Conservation (phyloP, 192 early-diverging fungal species). For the Coemansia sp. region DNA sequence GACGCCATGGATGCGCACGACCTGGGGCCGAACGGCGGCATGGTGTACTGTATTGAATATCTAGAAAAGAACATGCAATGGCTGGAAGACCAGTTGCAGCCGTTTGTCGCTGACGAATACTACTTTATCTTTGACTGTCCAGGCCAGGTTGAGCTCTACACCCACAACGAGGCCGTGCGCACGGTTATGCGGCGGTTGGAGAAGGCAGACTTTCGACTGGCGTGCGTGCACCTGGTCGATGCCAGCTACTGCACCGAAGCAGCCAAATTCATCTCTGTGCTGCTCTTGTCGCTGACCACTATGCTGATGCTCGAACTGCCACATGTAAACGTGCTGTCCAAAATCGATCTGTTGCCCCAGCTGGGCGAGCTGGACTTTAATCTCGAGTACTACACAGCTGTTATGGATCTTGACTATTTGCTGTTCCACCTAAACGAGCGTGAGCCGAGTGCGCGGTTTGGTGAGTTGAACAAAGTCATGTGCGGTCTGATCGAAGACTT, state of each 20-base stretch:
- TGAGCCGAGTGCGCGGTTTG: slow-evolving; percentile 55
- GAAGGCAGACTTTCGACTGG: slow-evolving; percentile 65
- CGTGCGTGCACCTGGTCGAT: slow-evolving; percentile 85
- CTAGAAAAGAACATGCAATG: slow-evolving; percentile 90
- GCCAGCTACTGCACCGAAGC: slow-evolving; percentile 92
- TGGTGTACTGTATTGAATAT: slow-evolving; percentile 96
- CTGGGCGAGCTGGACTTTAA: slow-evolving; percentile 77
- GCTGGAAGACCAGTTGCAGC: slow-evolving; percentile 74
- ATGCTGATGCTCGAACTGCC: slow-evolving; percentile 95
- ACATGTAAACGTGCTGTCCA: slow-evolving; percentile 95
- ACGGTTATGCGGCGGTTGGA: slow-evolving; percentile 71
- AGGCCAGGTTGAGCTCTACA: slow-evolving; percentile 97
- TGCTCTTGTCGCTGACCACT: slow-evolving; percentile 85
- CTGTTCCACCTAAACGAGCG: slow-evolving; percentile 74
- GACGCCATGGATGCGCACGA: slow-evolving; percentile 89
- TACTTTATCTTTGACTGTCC: slow-evolving; percentile 97
- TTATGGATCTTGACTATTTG: slow-evolving; percentile 84
- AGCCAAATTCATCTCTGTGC: slow-evolving; percentile 86
- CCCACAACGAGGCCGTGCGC: slow-evolving; percentile 84
- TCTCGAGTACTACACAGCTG: slow-evolving; percentile 94
- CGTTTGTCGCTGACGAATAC: slow-evolving; percentile 54
- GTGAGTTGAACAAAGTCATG: slow-evolving; percentile 75
- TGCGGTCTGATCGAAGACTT: slow-evolving; percentile 92
- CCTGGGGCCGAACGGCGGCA: slow-evolving; percentile 94
- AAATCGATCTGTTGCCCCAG: slow-evolving; percentile 85